These are phyloP conservation scores for Nakazawaea pomicola DNA, from an alignment of 805 yeast species.

Conservation along the genomic window DNA sequence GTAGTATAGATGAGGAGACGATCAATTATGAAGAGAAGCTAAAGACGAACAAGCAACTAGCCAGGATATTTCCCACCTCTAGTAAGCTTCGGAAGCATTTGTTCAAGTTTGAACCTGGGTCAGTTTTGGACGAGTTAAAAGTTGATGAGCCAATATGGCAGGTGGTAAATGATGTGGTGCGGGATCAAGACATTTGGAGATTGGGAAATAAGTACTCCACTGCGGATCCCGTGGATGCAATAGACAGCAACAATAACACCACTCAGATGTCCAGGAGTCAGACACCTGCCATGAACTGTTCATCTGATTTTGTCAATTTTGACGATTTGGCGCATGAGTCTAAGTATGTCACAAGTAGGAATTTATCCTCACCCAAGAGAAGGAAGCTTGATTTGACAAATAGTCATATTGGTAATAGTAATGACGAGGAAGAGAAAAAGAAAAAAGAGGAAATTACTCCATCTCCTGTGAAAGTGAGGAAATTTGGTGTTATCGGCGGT, in stretches of 20 bases:
- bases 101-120: background rate
- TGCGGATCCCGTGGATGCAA: too few species aligned
- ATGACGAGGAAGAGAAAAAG: background rate
- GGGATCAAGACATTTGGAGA: constrained; percentile 8
- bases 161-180: background rate
- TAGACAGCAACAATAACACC: too few species aligned
- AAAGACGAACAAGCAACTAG: constrained; percentile 10
- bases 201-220: constrained; percentile 2
- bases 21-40: too few species aligned
- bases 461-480: background rate
- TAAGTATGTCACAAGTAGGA: background rate
- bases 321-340: background rate
- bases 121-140: background rate
- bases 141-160: constrained; percentile 3
- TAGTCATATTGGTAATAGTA: background rate
- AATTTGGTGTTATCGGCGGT: too few species aligned
- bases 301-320: constrained; percentile 3
- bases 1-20: constrained; percentile 2
- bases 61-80: constrained; percentile 12
- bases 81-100: constrained; percentile 6
- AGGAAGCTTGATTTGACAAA: background rate
- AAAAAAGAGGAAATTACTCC: too few species aligned
- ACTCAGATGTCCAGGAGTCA: background rate
- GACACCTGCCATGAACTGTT: background rate
- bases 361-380: constrained; percentile 5